Conservation (phyloP, 495 filamentous ascomycete genomes). For the Coniosporium apollinis region DNA sequence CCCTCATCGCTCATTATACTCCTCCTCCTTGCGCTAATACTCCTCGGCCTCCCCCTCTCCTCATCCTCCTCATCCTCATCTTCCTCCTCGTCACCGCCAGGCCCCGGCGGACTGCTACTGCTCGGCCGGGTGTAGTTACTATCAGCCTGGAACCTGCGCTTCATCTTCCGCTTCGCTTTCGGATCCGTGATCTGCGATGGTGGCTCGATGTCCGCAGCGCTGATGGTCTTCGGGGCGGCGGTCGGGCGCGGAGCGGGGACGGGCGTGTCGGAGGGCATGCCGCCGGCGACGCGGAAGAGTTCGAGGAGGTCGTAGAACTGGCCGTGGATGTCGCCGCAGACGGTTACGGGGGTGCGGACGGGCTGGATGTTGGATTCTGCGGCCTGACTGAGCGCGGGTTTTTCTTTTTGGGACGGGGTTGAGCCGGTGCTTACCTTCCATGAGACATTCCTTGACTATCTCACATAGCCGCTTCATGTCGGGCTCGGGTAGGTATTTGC, state of each 20-base stretch:
- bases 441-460: constrained; percentile 93
- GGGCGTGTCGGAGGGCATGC: constrained; percentile 70
- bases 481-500: constrained; percentile 85
- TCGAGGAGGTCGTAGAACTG: constrained; percentile 98
- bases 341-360: constrained; percentile 87
- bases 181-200: constrained; percentile 74
- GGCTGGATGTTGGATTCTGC: constrained; percentile 96
- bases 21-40: constrained; percentile 15
- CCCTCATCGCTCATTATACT: constrained; percentile 16
- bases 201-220: constrained; percentile 72
- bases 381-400: too few relatives aligned
- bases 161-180: constrained; percentile 64
- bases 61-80: constrained; percentile 27
- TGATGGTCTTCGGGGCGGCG: constrained; percentile 43
- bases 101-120: background rate
- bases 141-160: constrained; percentile 26
- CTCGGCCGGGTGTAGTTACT: constrained; percentile 19
- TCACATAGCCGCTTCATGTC: constrained; percentile 98
- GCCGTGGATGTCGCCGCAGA: constrained; percentile 96
- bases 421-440: constrained; percentile 89
- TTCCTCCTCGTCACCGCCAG: constrained; percentile 28
- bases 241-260: constrained; percentile 38
- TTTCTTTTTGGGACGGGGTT: too few relatives aligned
- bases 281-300: constrained; percentile 88
- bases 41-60: constrained; percentile 25